phyloP scores from a whole-genome alignment of 768 basidiomycete species.

The Kwoniella mangroviensis region DNA sequence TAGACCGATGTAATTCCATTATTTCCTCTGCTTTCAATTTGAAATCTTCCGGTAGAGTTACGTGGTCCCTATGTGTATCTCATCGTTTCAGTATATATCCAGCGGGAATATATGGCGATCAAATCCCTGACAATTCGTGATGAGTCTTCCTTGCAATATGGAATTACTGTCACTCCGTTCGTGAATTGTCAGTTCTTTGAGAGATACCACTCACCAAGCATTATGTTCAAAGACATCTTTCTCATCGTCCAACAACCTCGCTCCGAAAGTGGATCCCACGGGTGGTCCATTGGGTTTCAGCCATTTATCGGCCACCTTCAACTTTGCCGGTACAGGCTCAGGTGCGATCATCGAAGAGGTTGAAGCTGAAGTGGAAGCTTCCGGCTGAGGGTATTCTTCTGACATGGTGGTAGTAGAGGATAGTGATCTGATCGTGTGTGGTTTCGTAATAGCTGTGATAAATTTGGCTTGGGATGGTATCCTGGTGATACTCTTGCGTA shows the following conservation, averaged over 20 bases:
- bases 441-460: not conserved
- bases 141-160: no score
- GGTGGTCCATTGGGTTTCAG: slow-evolving; percentile 49
- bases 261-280: slow-evolving; percentile 51
- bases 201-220: slow-evolving; percentile 60
- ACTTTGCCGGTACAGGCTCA: slow-evolving; percentile 1
- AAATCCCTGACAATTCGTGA: no score
- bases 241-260: slow-evolving; percentile 45
- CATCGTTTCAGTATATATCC: no score
- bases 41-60: slow-evolving; percentile 67
- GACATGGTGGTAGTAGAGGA: not conserved
- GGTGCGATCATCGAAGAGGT: not conserved
- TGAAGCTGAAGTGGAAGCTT: slow-evolving; percentile 1
- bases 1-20: slow-evolving; percentile 69
- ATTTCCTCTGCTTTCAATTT: slow-evolving; percentile 72
- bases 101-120: no score
- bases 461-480: not conserved
- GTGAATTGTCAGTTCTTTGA: no score
- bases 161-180: no score
- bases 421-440: not conserved
- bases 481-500: no score
- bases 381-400: not conserved
- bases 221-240: slow-evolving; percentile 55
- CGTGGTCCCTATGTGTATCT: slow-evolving; percentile 56
- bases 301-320: slow-evolving; percentile 48